Base-by-base conservation (phyloP, 164 flowering plant genomes). In the Nelumbo lutea region DNA sequence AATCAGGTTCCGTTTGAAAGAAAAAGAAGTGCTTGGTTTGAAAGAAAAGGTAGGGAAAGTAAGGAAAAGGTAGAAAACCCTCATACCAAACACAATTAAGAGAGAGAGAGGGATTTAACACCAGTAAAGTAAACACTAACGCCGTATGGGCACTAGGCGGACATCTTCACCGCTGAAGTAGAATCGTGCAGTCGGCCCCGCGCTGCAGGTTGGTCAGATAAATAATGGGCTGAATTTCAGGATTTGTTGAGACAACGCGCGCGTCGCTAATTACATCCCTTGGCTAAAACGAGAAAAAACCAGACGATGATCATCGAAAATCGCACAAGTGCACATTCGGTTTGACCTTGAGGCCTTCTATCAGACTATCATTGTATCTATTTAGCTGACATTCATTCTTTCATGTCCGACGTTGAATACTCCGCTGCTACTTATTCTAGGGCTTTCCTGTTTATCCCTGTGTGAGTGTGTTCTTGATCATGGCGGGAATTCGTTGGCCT, bases 401-500 rank as follows among this genome's bases (percentile, higher is more conserved):
- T 3, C 53, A 13, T 50, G 11, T 50, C 53, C 11, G 53, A 2
- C 4, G 3, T 50, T 13, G 1, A 50, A 50, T 47, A 5, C 51
- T 47, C 51, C 9, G 9, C 51, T 50, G 53, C 53, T 50, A 8
- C 53, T 50, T 13, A 50, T 50, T 50, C 11, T 50, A 50, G 53
- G 53, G 53, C 1, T 50, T 6, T 50, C 11, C 53, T 50, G 27
- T 27, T 27, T 27, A 27, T 50, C 53, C 8, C 53, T 50, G 8
- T 50, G 2, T 50, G 11, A 3, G 11, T 50, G 53, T 50, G 8
- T 8, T 50, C 8, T 3, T 13, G 11, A 50, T 13, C 11, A 87
- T 86, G 90, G 92, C 88, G 61, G 90, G 86, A 72, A 73, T 83
- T 66, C 74, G 80, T 65, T 69, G 85, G 61, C 80, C 73, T 58